A percentile compares a stretch with the other conserved stretches of the same genome.
These are phyloP conservation scores for Chaetomiaceae sp. DNA, from an alignment of 2,329 filamentous ascomycete species.

Conservation along the genomic window DNA sequence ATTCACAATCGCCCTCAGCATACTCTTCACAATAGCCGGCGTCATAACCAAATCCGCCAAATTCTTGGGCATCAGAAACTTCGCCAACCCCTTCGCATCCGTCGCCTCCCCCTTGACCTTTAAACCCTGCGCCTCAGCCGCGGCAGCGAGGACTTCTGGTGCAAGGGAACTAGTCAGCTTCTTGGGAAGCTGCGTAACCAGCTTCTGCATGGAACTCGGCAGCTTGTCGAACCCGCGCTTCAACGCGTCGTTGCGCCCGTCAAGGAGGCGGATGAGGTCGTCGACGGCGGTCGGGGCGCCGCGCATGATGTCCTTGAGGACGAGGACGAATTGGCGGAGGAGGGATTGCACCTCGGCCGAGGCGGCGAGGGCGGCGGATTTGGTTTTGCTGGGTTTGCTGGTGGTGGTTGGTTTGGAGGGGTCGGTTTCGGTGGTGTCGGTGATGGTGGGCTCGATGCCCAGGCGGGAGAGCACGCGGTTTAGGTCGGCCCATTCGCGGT, in stretches of 20 bases:
- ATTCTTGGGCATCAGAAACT: slow-evolving; percentile 65
- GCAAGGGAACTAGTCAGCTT: slow-evolving; percentile 73
- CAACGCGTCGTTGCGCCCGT: slow-evolving; percentile 59
- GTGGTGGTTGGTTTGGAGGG: not conserved
- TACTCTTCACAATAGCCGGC: slow-evolving; percentile 73
- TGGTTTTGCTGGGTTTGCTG: not conserved
- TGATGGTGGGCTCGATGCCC: slow-evolving; percentile 58
- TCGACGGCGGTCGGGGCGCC: slow-evolving; percentile 90
- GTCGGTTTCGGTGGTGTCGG: not conserved
- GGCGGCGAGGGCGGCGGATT: slow-evolving; percentile 43
- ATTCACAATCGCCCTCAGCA: slow-evolving; percentile 86
- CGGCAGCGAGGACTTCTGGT: slow-evolving; percentile 76
- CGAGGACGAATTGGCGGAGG: slow-evolving; percentile 76
- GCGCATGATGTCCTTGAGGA: slow-evolving; percentile 88
- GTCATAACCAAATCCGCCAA: slow-evolving; percentile 78
- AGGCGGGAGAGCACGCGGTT: slow-evolving; percentile 75
- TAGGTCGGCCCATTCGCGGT: slow-evolving; percentile 65
- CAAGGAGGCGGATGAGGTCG: slow-evolving; percentile 66
- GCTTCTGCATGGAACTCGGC: slow-evolving; percentile 75
- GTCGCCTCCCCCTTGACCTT: slow-evolving; percentile 44
- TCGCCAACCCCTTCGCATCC: slow-evolving; percentile 49
- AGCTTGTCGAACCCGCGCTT: slow-evolving; percentile 60
- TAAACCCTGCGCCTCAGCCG: slow-evolving; percentile 68
- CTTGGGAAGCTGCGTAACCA: slow-evolving; percentile 77
- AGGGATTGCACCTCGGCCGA: slow-evolving; percentile 61